Evolutionary conservation across 2,329 filamentous ascomycete genomes (phyloP).

Genomic region (Hirsutella rhossiliensis): DNA sequence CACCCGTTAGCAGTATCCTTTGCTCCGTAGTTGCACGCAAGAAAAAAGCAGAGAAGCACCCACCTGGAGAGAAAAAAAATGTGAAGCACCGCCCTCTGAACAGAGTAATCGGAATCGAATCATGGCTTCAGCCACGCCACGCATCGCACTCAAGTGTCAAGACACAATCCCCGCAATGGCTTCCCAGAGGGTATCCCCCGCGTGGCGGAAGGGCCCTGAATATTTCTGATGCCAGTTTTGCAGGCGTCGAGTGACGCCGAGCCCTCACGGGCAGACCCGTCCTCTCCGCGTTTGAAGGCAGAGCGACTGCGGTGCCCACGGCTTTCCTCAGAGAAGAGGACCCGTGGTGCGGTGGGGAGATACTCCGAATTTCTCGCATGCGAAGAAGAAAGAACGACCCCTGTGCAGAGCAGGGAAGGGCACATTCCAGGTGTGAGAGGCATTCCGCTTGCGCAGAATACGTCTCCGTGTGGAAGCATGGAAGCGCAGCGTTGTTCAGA

Average conservation of each 20-base stretch:
- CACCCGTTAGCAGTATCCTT: slow-evolving; percentile 4
- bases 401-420: not conserved
- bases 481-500: slow-evolving; percentile 12
- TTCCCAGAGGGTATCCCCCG: slow-evolving; percentile 8
- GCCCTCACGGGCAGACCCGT: slow-evolving; percentile 13
- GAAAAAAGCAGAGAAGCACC: not conserved
- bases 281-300: slow-evolving; percentile 3
- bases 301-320: slow-evolving; percentile 6
- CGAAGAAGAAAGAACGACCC: not conserved
- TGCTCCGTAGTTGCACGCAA: not conserved
- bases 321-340: not conserved
- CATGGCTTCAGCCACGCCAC: slow-evolving; percentile 10
- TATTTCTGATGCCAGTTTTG: slow-evolving; percentile 13
- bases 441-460: not conserved
- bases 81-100: slow-evolving; percentile 11
- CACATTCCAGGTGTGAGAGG: not conserved
- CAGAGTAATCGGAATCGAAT: slow-evolving; percentile 15
- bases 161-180: slow-evolving; percentile 13
- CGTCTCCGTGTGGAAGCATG: slow-evolving; percentile 11
- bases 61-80: slow-evolving; percentile 7
- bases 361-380: slow-evolving; percentile 15
- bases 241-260: slow-evolving; percentile 10
- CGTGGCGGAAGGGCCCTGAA: slow-evolving; percentile 4
- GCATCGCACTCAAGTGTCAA: slow-evolving; percentile 13
- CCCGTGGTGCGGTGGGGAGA: slow-evolving; percentile 6